Conservation (phyloP, 2,329 filamentous ascomycete genomes). For the Aphanocladium album region DNA sequence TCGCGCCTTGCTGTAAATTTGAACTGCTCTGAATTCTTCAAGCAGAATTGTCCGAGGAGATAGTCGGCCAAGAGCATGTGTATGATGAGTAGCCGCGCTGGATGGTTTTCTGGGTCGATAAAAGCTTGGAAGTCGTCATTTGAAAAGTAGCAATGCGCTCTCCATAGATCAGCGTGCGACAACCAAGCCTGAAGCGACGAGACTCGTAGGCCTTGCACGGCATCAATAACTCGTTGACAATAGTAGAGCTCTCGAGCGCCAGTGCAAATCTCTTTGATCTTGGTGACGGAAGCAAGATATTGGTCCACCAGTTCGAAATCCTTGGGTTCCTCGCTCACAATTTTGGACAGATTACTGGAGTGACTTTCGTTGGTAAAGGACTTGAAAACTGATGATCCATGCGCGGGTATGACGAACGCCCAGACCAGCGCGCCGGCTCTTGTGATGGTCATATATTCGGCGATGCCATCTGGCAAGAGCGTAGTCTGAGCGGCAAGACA, state of each 20-base stretch:
- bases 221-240: constrained; percentile 14
- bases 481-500: constrained; percentile 32
- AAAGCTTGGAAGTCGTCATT: constrained; percentile 30
- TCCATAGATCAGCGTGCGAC: constrained; percentile 19
- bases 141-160: constrained; percentile 16
- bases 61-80: constrained; percentile 33
- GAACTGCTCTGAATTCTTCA: constrained; percentile 18
- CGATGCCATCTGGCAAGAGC: constrained; percentile 33
- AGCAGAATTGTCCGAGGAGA: constrained; percentile 21
- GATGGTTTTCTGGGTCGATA: constrained; percentile 24
- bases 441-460: constrained; percentile 32
- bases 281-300: constrained; percentile 18
- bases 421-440: constrained; percentile 25
- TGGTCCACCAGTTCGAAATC: constrained; percentile 17
- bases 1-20: constrained; percentile 21
- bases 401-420: constrained; percentile 19
- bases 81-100: constrained; percentile 29
- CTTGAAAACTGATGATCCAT: constrained; percentile 20
- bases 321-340: constrained; percentile 21
- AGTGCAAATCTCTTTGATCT: constrained; percentile 17
- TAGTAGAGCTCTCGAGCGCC: constrained; percentile 18
- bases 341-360: constrained; percentile 18
- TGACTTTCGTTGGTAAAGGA: constrained; percentile 24
- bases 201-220: constrained; percentile 14
- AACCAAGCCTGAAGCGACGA: constrained; percentile 20